Base-by-base conservation (phyloP, 2,329 filamentous ascomycete species). In the Calonectria honghensis region DNA sequence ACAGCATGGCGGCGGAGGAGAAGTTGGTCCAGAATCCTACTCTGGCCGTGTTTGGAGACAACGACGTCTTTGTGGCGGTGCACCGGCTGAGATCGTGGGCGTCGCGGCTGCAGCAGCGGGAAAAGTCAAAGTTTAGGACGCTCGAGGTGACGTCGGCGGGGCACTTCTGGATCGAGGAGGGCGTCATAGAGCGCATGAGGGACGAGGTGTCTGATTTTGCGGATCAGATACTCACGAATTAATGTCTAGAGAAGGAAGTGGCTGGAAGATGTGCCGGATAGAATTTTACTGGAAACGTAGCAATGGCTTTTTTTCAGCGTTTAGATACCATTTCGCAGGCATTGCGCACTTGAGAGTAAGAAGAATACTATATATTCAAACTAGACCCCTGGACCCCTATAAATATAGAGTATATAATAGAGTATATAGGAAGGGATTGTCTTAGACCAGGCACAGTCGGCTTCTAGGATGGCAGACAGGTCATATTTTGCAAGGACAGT, bases 1-100 rank as follows among this genome's bases (percentile, higher is more conserved):
- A 78, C 1, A 79, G 79, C 1, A 70, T 81, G 68, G 83, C 76
- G 1, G 87, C 88, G 1, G 90, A 93, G 71, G 84, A 85, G 67
- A 92, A 94, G 80, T 85, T 94, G 64, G 84, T 91, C 1, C 83
- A 85, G 2, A 89, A 93, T 79, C 88, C 89, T 0, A 93, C 93
- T 0, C 83, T 98, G 41, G 92, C 91, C 0, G 84, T 98, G 0
- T 98, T 93, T 81, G 96, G 96, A 1, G 91, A 93, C 66, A 87
- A 90, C 5, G 96, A 98, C 83, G 85, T 89, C 0, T 97, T 98
- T 77, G 93, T 94, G 1, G 90, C 92, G 1, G 87, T 87, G 4
- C 89, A 88, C 73, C 94, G 91, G 83, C 87, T 96, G 78, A 89
- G 90, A 14, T 85, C 87, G 1, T 98, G 96, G 96, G 87, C 88